These are phyloP conservation scores for Boletus tomentosulus DNA, from an alignment of 768 basidiomycete genomes.

Conservation along the genomic window DNA sequence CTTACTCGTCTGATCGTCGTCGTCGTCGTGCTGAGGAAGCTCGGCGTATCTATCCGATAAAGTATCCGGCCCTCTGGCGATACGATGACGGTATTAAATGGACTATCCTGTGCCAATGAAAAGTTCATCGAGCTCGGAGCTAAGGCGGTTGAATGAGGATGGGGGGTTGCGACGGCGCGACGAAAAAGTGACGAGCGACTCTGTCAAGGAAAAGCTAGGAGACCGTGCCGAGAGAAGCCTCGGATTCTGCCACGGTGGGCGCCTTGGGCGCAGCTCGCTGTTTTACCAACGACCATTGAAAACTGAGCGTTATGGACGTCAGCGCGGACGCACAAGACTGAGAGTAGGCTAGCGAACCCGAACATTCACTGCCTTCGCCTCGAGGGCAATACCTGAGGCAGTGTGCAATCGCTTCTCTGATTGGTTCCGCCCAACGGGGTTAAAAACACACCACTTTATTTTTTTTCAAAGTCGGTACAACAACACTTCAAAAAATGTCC, in stretches of 20 bases:
- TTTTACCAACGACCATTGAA: conserved; percentile 1
- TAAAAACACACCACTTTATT: neutral
- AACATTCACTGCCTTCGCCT: conserved; percentile 17
- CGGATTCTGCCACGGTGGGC: conserved; percentile 34
- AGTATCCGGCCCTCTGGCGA: conserved; percentile 27
- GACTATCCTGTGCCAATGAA: conserved; percentile 29
- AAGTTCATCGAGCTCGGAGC: conserved; percentile 25
- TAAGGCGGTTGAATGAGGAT: neutral
- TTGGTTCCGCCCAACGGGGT: conserved; percentile 16
- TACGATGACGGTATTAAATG: conserved; percentile 30
- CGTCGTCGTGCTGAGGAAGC: conserved; percentile 10
- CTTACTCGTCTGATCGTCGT: conserved; percentile 26
- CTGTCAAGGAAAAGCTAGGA: conserved; percentile 12
- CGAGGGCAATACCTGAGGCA: conserved; percentile 20
- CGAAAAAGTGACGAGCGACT: conserved; percentile 3
- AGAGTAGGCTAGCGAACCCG: conserved; percentile 1
- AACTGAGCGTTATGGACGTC: conserved; percentile 2
- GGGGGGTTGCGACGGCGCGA: conserved; percentile 12
- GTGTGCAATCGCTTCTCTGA: conserved; percentile 24
- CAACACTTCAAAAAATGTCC: neutral
- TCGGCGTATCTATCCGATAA: conserved; percentile 31
- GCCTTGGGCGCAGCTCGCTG: conserved; percentile 11
- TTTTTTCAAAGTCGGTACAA: neutral
- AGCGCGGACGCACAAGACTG: neutral
- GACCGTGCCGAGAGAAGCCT: conserved; percentile 28